These are phyloP conservation scores for Capronia americana DNA, from an alignment of 2,329 filamentous ascomycete genomes.

Conservation along the genomic window DNA sequence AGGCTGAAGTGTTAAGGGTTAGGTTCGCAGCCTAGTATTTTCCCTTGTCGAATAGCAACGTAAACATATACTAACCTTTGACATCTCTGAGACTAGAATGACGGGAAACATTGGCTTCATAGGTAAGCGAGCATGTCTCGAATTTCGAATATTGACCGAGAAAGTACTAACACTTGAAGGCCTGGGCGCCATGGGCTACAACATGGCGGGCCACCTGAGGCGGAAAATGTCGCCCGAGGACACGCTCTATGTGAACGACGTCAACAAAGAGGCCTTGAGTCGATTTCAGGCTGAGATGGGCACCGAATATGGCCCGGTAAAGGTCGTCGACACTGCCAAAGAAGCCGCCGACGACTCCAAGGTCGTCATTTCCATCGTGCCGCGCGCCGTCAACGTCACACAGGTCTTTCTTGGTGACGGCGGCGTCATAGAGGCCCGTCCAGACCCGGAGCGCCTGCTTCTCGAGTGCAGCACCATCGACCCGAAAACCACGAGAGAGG, in stretches of 20 bases:
- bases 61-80: too few species aligned
- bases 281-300: constrained; percentile 13
- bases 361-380: constrained; percentile 19
- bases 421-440: constrained; percentile 12
- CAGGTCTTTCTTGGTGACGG: constrained; percentile 16
- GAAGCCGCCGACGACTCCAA: not conserved
- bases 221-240: constrained; percentile 52
- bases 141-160: too few species aligned
- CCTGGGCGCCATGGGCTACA: constrained; percentile 61
- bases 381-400: constrained; percentile 4
- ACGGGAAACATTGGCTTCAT: too few species aligned
- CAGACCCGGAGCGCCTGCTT: constrained; percentile 5
- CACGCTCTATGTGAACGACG: constrained; percentile 57
- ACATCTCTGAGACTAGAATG: too few species aligned
- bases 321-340: constrained; percentile 4
- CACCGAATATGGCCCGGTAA: not conserved
- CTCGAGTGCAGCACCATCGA: constrained; percentile 25
- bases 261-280: constrained; percentile 45
- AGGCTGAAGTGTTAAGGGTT: too few species aligned
- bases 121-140: too few species aligned
- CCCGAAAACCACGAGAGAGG: not conserved
- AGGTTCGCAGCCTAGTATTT: too few species aligned
- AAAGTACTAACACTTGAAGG: constrained; percentile 41
- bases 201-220: constrained; percentile 59
- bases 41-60: too few species aligned